Evolutionary conservation across 441 rosid genomes (phyloP), one percentile per base, ranked within the genome.

Genomic region (Pelargonium cotyledonis): DNA sequence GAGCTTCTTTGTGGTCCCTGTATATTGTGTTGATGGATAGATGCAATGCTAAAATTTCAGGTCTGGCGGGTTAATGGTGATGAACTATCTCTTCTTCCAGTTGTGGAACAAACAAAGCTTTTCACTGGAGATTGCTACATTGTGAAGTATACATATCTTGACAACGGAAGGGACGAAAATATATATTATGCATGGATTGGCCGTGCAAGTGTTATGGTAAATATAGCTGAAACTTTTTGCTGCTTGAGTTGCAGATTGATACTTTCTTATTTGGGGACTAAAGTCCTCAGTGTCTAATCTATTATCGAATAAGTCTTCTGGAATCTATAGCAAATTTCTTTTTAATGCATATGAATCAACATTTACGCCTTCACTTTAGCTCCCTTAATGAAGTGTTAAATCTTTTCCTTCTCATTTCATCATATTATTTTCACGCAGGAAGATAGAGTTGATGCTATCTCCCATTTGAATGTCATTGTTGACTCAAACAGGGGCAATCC

Each of bases 51-150:
- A 31, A 71, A 43, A 55, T 72, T 72, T 58, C 84, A 93, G 92
- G 97, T 89, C 69, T 87, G 96, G 95, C 86, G 81, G 68, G 90
- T 89, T 71, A 80, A 85, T 80, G 89, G 79, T 31, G 80, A 80
- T 57, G 88, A 85, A 65, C 73, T 79, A 83, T 75, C 64, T 70
- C 87, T 80, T 70, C 68, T 89, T 80, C 84, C 84, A 68, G 86
- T 69, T 80, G 75, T 85, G 72, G 95, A 89, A 63, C 95, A 88
- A 74, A 76, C 78, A 16, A 93, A 86, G 78, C 85, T 93, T 82
- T 89, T 74, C 76, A 85, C 87, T 79, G 96, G 96, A 66, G 95
- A 93, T 80, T 93, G 96, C 82, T 93, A 89, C 78, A 63, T 91
- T 77, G 76, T 86, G 80, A 94, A 89, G 72, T 93, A 91, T 79